Conservation (phyloP, 176 grass and related monocot species). For the sorghum (Sorghum bicolor) region DNA sequence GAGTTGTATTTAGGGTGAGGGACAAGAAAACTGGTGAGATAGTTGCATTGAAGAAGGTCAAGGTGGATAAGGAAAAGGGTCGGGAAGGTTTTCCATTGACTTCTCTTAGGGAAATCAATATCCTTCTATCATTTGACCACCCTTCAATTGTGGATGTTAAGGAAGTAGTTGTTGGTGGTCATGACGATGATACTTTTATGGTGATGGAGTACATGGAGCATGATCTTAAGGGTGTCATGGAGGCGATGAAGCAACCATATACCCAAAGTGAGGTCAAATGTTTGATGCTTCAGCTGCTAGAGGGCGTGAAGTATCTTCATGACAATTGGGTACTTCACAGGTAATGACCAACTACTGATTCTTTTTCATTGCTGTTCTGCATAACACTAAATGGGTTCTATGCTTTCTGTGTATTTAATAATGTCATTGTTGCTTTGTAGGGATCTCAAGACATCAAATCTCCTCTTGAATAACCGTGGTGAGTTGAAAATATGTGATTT, state of each 20-base stretch:
- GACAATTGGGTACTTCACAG: conserved; percentile 96
- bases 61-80: conserved; percentile 78
- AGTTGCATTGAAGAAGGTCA: conserved; percentile 95
- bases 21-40: conserved; percentile 88
- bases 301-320: conserved; percentile 91
- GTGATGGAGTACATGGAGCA: conserved; percentile 99
- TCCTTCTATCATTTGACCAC: conserved; percentile 84
- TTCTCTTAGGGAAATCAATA: conserved; percentile 92
- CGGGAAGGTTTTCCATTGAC: conserved; percentile 80
- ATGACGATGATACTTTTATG: conserved; percentile 73
- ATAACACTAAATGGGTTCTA: background rate
- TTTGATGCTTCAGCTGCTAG: conserved; percentile 91
- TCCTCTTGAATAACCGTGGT: conserved; percentile 84
- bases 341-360: conserved; percentile 39
- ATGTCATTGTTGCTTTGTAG: conserved; percentile 35
- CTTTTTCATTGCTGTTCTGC: background rate
- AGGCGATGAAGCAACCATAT: conserved; percentile 87
- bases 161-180: conserved; percentile 82
- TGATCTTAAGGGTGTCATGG: conserved; percentile 91
- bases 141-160: conserved; percentile 93
- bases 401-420: conserved; percentile 16
- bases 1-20: conserved; percentile 86
- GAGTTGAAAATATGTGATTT: conserved; percentile 99
- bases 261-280: conserved; percentile 94
- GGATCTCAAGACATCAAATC: conserved; percentile 94